phyloP scores from a whole-genome alignment of 2,329 filamentous ascomycete genomes.

The Paecilomyces formosus region DNA sequence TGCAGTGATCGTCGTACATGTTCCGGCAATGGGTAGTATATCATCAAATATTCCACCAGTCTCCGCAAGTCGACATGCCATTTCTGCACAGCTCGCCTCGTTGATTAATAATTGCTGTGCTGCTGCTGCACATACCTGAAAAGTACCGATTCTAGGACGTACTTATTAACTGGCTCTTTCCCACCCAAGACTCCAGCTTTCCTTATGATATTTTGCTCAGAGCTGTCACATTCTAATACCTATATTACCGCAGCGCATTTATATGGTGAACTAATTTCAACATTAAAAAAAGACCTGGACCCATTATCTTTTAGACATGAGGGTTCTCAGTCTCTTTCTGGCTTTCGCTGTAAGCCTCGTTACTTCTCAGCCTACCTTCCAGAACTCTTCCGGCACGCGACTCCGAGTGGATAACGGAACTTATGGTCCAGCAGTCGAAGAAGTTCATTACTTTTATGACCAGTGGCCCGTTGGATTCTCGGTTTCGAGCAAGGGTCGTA shows the following conservation, averaged over 20 bases:
- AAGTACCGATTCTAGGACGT: background rate
- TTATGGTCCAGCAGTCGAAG: conserved; percentile 41
- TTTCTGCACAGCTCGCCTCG: background rate
- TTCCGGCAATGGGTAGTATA: background rate
- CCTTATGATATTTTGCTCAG: background rate
- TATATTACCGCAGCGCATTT: no score
- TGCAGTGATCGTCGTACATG: background rate
- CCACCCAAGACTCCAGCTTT: background rate
- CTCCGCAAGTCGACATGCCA: background rate
- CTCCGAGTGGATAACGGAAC: conserved; percentile 41
- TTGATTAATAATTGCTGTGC: background rate
- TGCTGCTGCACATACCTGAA: background rate
- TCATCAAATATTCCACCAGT: background rate
- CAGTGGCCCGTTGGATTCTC: conserved; percentile 42
- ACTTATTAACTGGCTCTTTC: background rate
- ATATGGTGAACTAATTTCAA: no score
- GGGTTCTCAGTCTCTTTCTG: background rate
- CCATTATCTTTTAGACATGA: no score
- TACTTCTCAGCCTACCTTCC: background rate
- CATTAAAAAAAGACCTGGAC: no score
- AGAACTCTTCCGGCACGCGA: background rate
- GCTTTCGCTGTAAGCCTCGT: background rate
- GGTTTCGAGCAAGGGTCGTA: conserved; percentile 33
- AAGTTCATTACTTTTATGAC: conserved; percentile 43
- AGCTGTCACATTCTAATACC: no score